Percentiles rank a stretch among this genome's conserved stretches.
phyloP scores from a whole-genome alignment of 306 rosid genomes.

The Mucuna pruriens region DNA sequence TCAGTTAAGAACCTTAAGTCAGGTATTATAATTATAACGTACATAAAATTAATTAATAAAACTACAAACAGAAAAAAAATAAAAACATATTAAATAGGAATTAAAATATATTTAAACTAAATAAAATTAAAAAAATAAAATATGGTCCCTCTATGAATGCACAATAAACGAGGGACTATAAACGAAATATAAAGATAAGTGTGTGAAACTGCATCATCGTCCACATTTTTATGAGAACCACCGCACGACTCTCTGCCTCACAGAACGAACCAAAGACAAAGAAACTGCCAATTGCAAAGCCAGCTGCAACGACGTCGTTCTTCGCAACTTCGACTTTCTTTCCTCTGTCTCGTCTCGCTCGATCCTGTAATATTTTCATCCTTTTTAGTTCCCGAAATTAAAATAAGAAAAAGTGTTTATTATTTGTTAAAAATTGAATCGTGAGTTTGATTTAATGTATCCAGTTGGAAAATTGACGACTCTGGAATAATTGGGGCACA shows the following conservation, averaged over 20 bases:
- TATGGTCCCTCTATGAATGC: not conserved
- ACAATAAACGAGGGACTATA: not conserved
- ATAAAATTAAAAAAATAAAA: not conserved
- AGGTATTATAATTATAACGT: no score
- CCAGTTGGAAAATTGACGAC: not conserved
- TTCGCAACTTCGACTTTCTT: not conserved
- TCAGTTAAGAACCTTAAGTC: no score
- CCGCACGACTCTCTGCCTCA: constrained; percentile 1
- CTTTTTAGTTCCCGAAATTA: not conserved
- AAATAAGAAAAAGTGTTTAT: not conserved
- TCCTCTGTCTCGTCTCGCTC: constrained; percentile 10
- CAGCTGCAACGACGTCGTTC: constrained; percentile 25
- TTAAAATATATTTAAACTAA: not conserved
- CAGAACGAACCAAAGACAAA: constrained; percentile 5
- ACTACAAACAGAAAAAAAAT: no score
- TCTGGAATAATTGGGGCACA: not conserved
- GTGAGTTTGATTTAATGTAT: not conserved
- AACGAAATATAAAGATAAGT: constrained; percentile 35
- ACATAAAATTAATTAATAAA: no score
- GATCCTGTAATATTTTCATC: constrained; percentile 26
- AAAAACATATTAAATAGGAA: no score
- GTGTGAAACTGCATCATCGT: constrained; percentile 28
- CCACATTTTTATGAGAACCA: constrained; percentile 26
- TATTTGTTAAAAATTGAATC: not conserved
- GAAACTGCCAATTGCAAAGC: not conserved